Conservation (phyloP, 1,284 basidiomycete genomes). For the Stereum hirsutum region DNA sequence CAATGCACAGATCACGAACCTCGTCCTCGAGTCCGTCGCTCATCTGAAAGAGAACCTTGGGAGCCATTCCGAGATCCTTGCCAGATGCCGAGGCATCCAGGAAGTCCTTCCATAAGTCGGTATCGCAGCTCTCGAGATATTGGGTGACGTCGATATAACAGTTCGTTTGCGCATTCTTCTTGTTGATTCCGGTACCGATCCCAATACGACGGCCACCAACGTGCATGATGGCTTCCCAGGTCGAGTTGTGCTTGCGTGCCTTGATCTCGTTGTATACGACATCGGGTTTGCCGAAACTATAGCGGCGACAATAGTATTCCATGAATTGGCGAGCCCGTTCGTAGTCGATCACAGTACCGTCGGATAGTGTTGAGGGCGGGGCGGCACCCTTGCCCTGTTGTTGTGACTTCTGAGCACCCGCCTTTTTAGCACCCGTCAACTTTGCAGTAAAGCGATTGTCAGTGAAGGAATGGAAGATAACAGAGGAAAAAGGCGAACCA, state of each 20-base stretch:
- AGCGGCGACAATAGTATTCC: constrained; percentile 89
- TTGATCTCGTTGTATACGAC: constrained; percentile 41
- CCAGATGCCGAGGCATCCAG: constrained; percentile 48
- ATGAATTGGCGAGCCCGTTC: constrained; percentile 86
- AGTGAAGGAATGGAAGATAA: background rate
- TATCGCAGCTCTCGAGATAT: constrained; percentile 82
- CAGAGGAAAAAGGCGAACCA: constrained; percentile 28
- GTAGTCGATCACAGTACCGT: constrained; percentile 59
- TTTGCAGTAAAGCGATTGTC: background rate
- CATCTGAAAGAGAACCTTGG: constrained; percentile 66
- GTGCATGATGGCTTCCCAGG: constrained; percentile 79
- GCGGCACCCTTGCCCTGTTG: no score
- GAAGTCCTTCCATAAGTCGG: constrained; percentile 73
- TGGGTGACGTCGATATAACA: constrained; percentile 86
- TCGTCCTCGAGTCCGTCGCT: constrained; percentile 65
- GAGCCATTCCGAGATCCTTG: constrained; percentile 62
- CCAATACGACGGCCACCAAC: constrained; percentile 80
- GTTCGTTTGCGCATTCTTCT: constrained; percentile 69
- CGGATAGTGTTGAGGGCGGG: constrained; percentile 35
- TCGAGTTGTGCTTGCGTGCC: constrained; percentile 14
- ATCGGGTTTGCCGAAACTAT: constrained; percentile 76
- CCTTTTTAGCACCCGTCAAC: constrained; percentile 4
- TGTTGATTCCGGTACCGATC: constrained; percentile 58
- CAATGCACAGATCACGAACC: constrained; percentile 63
- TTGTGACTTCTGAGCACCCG: constrained; percentile 4